phyloP scores from a whole-genome alignment of 1,139 yeast species.

The Yarrowia galli region DNA sequence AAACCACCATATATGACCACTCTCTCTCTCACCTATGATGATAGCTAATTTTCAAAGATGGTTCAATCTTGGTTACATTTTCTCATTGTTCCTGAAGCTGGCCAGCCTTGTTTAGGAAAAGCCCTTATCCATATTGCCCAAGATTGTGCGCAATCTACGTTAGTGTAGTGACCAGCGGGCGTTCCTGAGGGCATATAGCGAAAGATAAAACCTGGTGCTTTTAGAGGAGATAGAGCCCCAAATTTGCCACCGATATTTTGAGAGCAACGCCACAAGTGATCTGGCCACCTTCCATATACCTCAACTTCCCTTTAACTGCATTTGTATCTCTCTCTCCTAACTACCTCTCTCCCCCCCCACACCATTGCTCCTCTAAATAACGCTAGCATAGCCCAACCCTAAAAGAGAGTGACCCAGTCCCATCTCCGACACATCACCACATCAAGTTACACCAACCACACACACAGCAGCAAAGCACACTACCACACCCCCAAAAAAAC shows the following conservation, averaged over 20 bases:
- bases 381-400: constrained; percentile 34
- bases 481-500: constrained; percentile 17
- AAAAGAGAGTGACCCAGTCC: constrained; percentile 13
- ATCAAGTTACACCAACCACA: constrained; percentile 7
- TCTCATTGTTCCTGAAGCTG: constrained; percentile 8
- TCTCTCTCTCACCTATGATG: not conserved
- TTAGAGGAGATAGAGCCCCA: not conserved
- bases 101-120: constrained; percentile 14
- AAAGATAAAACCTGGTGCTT: constrained; percentile 1
- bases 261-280: not conserved
- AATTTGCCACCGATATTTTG: not conserved
- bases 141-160: constrained; percentile 38
- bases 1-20: not conserved
- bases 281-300: too few relatives aligned
- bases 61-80: constrained; percentile 13
- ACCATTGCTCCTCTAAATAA: constrained; percentile 37
- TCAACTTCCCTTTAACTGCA: not conserved
- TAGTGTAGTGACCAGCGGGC: constrained; percentile 11
- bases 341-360: constrained; percentile 7
- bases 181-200: constrained; percentile 29
- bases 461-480: constrained; percentile 2
- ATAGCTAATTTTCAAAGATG: constrained; percentile 8
- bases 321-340: not conserved
- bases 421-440: constrained; percentile 36
- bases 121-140: constrained; percentile 36